Evolutionary conservation across 495 filamentous ascomycete genomes (phyloP).

Genomic region (Aspergillus avenaceus): DNA sequence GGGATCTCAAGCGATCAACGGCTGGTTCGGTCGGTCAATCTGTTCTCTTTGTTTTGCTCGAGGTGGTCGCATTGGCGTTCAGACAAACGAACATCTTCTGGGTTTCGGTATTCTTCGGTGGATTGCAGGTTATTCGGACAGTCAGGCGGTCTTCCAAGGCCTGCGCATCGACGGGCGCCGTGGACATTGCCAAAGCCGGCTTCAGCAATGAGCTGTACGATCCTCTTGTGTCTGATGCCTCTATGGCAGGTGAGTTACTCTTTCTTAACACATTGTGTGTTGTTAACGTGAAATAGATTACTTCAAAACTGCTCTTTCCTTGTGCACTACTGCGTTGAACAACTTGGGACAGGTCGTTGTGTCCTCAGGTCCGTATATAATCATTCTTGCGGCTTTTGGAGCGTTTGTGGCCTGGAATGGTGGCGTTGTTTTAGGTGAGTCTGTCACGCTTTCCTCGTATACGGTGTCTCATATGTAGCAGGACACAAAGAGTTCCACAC

Average conservation of each 20-base stretch:
- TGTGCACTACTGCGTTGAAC: slow-evolving; percentile 50
- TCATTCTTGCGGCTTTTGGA: slow-evolving; percentile 64
- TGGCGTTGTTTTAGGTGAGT: slow-evolving; percentile 80
- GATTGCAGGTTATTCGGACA: slow-evolving; percentile 57
- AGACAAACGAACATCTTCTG: slow-evolving; percentile 97
- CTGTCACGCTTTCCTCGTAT: background rate
- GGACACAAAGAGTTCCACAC: slow-evolving; percentile 93
- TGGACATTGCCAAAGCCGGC: slow-evolving; percentile 25
- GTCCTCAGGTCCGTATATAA: slow-evolving; percentile 60
- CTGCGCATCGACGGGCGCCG: slow-evolving; percentile 19
- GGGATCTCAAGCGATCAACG: slow-evolving; percentile 45
- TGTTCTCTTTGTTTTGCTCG: slow-evolving; percentile 46
- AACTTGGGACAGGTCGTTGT: slow-evolving; percentile 46
- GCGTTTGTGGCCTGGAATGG: slow-evolving; percentile 82
- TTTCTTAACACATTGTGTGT: background rate
- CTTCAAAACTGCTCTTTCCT: slow-evolving; percentile 54
- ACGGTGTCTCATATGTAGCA: slow-evolving; percentile 24
- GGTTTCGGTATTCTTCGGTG: slow-evolving; percentile 83
- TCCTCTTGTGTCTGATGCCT: slow-evolving; percentile 50
- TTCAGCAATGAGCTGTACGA: slow-evolving; percentile 62
- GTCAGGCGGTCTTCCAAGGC: slow-evolving; percentile 25
- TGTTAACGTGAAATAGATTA: slow-evolving; percentile 50
- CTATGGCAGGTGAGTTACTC: slow-evolving; percentile 48
- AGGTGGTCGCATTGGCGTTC: slow-evolving; percentile 63
- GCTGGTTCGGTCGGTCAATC: slow-evolving; percentile 15